Evolutionary conservation across 164 flowering plant species (phyloP), one percentile per base, ranked within the genome.

Genomic region (Magnolia officinalis): DNA sequence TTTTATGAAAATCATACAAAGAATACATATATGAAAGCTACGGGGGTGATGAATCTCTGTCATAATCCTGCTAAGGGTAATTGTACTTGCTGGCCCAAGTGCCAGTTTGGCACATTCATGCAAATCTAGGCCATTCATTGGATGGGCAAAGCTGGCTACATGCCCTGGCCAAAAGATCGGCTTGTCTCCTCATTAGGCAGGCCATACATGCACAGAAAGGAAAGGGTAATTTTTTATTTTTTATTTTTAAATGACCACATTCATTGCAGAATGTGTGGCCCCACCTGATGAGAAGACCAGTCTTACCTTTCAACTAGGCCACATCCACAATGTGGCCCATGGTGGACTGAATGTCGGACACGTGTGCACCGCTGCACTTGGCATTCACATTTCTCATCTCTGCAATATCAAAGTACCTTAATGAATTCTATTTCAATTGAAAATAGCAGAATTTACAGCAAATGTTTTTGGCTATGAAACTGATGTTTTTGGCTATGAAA

Each of bases 401-500:
- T 65, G 24, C 8, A 65, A 20, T 6, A 65, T 21, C 68, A 20
- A 2, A 6, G 8, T 20, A 23, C 4, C n/a, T 61, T 20, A 0
- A 59, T 24, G 37, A 31, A 31, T 37, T 19, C 4, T 4, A 1
- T 26, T 65, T 81, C 89, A 98, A 96, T 92, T 91, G 84, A 96
- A 96, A 8, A 98, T 96, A 78, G 94, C 94, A 23, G 24, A 23
- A 23, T 23, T 23, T 23, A 23, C 24, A 23, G 24, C 24, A 23
- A 23, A 23, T 23, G 0, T 23, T 23, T 23, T n/a, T n/a, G n/a
- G n/a, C n/a, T n/a, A n/a, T n/a, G n/a, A n/a, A n/a, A n/a, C n/a
- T n/a, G n/a, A n/a, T n/a, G n/a, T n/a, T n/a, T 23, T 23, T 94
- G 83, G 99, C 99, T 18, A 94, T 86, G 84, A 96, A 96, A 78